Base-by-base conservation (phyloP, 2,329 filamentous ascomycete genomes). In the Myriosclerotinia scirpicola region DNA sequence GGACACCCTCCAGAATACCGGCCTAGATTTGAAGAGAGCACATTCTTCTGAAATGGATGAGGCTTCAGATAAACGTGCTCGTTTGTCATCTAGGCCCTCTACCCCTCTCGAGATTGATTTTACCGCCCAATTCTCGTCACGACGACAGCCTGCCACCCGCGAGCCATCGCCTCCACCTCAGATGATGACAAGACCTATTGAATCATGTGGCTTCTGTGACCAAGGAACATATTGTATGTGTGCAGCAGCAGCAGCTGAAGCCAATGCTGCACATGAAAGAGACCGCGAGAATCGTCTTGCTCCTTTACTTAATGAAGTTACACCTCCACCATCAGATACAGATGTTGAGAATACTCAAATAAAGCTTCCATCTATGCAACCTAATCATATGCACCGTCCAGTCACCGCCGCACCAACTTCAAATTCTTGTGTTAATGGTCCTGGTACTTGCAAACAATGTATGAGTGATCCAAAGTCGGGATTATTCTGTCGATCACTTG, bases 211-310 rank as follows among this genome's bases (percentile, higher is more conserved):
- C 8, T 95, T 95, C 79, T 95, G 91, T 78, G 86, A 89, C 69
- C 90, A 93, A 68, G 90, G 90, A 5, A 93, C 89, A 0, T 91
- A 91, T 72, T 95, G 91, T 75, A 87, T 93, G 71, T 95, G 91
- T 77, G 91, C 34, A 22, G 91, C 93, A 70, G 78, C 80, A 26
- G 78, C 80, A 34, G 20, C 78, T 77, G 42, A 66, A 54, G 65
- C 78, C 48, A 77, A 34, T 78, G 44, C 68, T 38, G 52, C 76
- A 40, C 77, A 77, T 44, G 77, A 73, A 22, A 68, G 61, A 46
- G 71, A 74, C 3, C 71, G 71, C 38, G 69, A 75, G 54, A 75
- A 75, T 67, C 73, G 72, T 38, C 70, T 82, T 36, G 77, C 80
- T 46, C 80, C 81, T 17, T 78, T 82, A 44, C 77, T 81, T 67